phyloP scores from a whole-genome alignment of 2,329 filamentous ascomycete genomes.

The Botrytis byssoidea region DNA sequence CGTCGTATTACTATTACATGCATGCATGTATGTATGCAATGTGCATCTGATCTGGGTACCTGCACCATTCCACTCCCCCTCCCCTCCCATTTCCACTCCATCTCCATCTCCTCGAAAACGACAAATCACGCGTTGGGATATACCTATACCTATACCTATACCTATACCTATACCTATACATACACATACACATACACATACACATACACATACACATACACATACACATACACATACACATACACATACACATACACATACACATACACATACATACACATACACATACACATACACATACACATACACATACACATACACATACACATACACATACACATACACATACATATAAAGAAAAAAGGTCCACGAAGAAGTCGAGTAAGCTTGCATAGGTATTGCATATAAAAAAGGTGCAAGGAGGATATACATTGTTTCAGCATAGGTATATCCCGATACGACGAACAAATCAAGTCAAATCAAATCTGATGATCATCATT shows the following conservation, averaged over 20 bases:
- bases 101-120: neutral
- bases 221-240: no score
- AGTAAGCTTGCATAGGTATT: neutral
- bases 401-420: neutral
- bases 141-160: no score
- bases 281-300: no score
- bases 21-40: neutral
- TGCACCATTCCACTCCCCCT: neutral
- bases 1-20: conserved; percentile 3
- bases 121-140: neutral
- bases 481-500: neutral
- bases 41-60: neutral
- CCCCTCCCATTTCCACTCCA: no score
- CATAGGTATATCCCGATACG: neutral
- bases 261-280: no score
- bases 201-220: no score
- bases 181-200: no score
- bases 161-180: no score
- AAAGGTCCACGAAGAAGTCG: neutral
- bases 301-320: no score
- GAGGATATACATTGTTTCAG: neutral
- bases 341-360: no score
- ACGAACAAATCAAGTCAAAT: neutral
- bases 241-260: no score
- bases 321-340: no score